Conservation (phyloP, 2,329 filamentous ascomycete genomes). For the Diplodia mutila region DNA sequence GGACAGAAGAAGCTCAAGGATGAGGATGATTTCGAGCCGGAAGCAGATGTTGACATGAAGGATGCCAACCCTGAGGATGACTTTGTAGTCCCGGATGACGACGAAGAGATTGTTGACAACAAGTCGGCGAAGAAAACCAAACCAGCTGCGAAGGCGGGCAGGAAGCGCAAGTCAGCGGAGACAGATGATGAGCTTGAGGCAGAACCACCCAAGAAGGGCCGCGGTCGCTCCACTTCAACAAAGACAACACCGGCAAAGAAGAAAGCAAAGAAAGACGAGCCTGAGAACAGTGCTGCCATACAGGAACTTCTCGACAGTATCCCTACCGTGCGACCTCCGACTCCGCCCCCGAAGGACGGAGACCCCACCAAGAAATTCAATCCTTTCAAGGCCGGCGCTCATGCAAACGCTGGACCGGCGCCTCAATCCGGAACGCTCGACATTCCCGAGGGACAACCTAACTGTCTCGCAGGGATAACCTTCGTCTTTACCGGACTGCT, state of each 20-base stretch:
- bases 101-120: slow-evolving; percentile 44
- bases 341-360: slow-evolving; percentile 62
- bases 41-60: slow-evolving; percentile 59
- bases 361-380: slow-evolving; percentile 74
- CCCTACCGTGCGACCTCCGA: slow-evolving; percentile 78
- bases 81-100: slow-evolving; percentile 49
- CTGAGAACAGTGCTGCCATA: slow-evolving; percentile 69
- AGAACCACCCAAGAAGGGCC: slow-evolving; percentile 45
- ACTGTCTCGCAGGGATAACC: slow-evolving; percentile 84
- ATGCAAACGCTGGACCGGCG: slow-evolving; percentile 54
- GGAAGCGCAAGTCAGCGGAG: slow-evolving; percentile 63
- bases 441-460: slow-evolving; percentile 80
- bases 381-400: slow-evolving; percentile 62
- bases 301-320: slow-evolving; percentile 88
- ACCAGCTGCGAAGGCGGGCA: slow-evolving; percentile 38
- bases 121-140: slow-evolving; percentile 44
- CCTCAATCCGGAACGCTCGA: slow-evolving; percentile 67
- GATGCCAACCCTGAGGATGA: slow-evolving; percentile 53
- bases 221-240: slow-evolving; percentile 29
- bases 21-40: slow-evolving; percentile 46
- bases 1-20: slow-evolving; percentile 48
- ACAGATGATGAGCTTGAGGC: slow-evolving; percentile 59
- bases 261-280: slow-evolving; percentile 66
- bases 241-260: slow-evolving; percentile 57
- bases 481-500: slow-evolving; percentile 97